A percentile compares a stretch with the other conserved stretches of the same genome.
These are phyloP conservation scores for Echinochloa phyllopogon DNA, from an alignment of 176 grass and related monocot species.

Conservation along the genomic window DNA sequence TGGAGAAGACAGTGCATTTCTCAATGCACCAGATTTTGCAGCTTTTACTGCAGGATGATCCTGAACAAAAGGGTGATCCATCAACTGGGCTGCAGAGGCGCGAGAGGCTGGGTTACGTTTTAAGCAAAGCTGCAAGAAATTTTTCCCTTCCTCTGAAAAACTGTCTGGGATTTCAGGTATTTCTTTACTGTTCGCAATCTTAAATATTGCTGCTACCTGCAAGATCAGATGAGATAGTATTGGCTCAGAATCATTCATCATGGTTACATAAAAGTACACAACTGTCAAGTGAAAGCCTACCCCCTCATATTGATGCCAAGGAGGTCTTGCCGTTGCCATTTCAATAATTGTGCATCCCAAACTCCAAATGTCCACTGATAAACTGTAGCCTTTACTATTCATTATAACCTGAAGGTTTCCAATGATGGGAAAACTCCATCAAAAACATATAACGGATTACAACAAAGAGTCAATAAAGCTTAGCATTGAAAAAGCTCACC, in stretches of 20 bases:
- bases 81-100: conserved; percentile 64
- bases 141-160: conserved; percentile 79
- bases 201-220: conserved; percentile 99
- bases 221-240: conserved; percentile 34
- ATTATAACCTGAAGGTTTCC: conserved; percentile 78
- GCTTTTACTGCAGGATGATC: conserved; percentile 63
- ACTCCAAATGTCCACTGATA: conserved; percentile 97
- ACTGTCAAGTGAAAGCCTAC: conserved; percentile 55
- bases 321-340: conserved; percentile 95
- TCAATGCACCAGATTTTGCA: conserved; percentile 54
- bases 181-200: conserved; percentile 98
- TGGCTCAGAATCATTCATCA: conserved; percentile 7
- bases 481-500: conserved; percentile 52
- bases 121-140: conserved; percentile 78
- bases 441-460: conserved; percentile 2
- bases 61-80: conserved; percentile 94
- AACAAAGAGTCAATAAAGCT: conserved; percentile 4
- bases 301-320: conserved; percentile 94
- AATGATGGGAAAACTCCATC: not conserved
- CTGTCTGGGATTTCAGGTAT: conserved; percentile 82
- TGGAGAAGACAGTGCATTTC: conserved; percentile 49
- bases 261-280: conserved; percentile 37
- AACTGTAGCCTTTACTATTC: conserved; percentile 82
- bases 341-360: conserved; percentile 97
- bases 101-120: conserved; percentile 78